These are phyloP conservation scores for Tetrahymena elliotti DNA, from an alignment of 73 alveolate species.

Conservation along the genomic window DNA sequence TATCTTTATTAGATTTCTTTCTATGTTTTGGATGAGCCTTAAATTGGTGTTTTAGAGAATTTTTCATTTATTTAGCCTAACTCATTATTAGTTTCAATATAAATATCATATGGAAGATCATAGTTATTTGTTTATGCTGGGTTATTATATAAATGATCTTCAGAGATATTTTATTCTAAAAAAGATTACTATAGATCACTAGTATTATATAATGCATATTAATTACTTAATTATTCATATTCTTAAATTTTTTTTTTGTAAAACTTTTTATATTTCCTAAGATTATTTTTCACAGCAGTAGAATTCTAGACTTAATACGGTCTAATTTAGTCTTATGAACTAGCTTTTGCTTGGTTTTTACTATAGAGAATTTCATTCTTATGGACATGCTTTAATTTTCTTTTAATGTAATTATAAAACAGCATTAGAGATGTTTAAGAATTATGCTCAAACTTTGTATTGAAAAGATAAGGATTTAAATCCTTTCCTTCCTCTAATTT, in stretches of 20 bases:
- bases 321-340: background rate
- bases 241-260: background rate
- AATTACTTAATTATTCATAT: background rate
- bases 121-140: too few relatives aligned
- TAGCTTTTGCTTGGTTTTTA: background rate
- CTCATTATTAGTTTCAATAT: background rate
- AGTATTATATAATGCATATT: background rate
- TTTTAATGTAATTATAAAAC: background rate
- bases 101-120: background rate
- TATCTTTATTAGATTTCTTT: background rate
- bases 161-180: background rate
- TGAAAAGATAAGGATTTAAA: background rate
- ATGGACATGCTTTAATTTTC: background rate
- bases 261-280: background rate
- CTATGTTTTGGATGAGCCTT: background rate
- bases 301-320: background rate
- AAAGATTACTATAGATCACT: too few relatives aligned
- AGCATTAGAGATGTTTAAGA: background rate
- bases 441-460: background rate
- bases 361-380: background rate
- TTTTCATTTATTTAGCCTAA: background rate
- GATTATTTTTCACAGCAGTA: background rate
- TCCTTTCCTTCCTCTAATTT: background rate
- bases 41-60: background rate
- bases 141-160: background rate